Conservation (phyloP, 1,284 basidiomycete genomes). For the Coniophora puteana region DNA sequence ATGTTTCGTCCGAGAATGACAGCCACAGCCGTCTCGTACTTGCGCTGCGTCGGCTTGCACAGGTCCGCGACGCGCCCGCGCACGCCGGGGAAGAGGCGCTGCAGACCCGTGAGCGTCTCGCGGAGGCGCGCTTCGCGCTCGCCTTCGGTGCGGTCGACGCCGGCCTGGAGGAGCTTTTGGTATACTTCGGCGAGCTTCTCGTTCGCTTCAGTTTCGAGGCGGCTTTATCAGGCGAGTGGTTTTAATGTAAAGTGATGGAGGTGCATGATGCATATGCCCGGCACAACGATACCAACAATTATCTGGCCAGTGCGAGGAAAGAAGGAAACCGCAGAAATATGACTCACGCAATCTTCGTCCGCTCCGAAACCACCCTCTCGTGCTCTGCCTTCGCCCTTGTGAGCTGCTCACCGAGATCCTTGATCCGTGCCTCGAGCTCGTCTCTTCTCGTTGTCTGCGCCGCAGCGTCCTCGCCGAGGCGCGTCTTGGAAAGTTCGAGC, state of each 20-base stretch:
- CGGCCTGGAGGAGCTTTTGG: constrained; percentile 84
- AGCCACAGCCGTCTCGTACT: constrained; percentile 92
- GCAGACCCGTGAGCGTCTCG: constrained; percentile 81
- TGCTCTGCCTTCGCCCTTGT: constrained; percentile 64
- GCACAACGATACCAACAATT: too few relatives aligned
- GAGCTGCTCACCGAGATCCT: constrained; percentile 50
- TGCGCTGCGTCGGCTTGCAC: constrained; percentile 89
- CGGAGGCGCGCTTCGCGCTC: constrained; percentile 84
- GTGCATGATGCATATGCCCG: too few relatives aligned
- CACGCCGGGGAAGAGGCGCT: constrained; percentile 88
- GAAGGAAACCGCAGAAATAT: constrained; percentile 1
- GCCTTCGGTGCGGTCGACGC: constrained; percentile 81
- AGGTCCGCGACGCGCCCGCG: constrained; percentile 90
- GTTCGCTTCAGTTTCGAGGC: constrained; percentile 86
- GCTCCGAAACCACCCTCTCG: constrained; percentile 72
- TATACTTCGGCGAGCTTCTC: constrained; percentile 86
- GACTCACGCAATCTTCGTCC: constrained; percentile 65
- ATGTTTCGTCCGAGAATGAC: constrained; percentile 95
- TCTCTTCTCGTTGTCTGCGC: constrained; percentile 53
- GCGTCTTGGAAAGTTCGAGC: constrained; percentile 56
- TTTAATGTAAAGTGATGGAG: background rate
- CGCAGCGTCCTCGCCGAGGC: constrained; percentile 59
- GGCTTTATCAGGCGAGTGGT: constrained; percentile 41
- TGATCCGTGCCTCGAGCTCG: constrained; percentile 63
- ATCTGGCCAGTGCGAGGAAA: constrained; percentile 4